Percentiles rank a stretch among this genome's conserved stretches.
Conservation (phyloP, 2,329 filamentous ascomycete species). For the Phoma sp. region DNA sequence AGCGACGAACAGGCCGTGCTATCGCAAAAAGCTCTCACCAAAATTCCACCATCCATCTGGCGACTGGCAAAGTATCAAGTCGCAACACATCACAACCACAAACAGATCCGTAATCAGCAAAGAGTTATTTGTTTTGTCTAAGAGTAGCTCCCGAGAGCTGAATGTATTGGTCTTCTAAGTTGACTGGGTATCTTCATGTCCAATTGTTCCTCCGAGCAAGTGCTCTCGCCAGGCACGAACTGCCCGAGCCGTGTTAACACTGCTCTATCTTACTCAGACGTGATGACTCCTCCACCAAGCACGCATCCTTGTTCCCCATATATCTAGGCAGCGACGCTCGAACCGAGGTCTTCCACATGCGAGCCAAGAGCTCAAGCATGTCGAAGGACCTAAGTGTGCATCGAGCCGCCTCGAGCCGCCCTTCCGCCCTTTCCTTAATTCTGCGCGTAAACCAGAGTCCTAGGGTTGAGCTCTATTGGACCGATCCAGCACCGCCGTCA, state of each 20-base stretch:
- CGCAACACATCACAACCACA: neutral
- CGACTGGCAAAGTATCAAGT: neutral
- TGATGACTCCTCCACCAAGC: slow-evolving; percentile 43
- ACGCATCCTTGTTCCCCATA: slow-evolving; percentile 28
- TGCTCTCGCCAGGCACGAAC: neutral
- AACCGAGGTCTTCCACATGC: slow-evolving; percentile 29
- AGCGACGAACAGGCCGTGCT: neutral
- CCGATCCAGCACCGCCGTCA: slow-evolving; percentile 36
- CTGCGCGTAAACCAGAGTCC: slow-evolving; percentile 45
- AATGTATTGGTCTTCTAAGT: slow-evolving; percentile 1
- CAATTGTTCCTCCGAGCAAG: neutral
- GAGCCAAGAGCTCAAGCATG: slow-evolving; percentile 37
- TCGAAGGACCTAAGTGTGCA: slow-evolving; percentile 37
- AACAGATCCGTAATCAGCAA: neutral
- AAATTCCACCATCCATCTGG: neutral
- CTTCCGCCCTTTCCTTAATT: slow-evolving; percentile 25
- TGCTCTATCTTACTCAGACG: slow-evolving; percentile 17
- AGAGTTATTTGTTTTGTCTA: neutral
- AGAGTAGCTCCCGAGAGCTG: neutral
- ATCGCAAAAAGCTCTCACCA: neutral
- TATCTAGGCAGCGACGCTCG: slow-evolving; percentile 48
- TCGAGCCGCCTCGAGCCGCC: slow-evolving; percentile 39
- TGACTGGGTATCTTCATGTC: slow-evolving; percentile 2
- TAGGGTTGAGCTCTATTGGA: slow-evolving; percentile 49
- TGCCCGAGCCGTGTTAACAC: neutral